Base-by-base conservation (phyloP, 148 eudicot species). In the Tetragonia tetragonoides region DNA sequence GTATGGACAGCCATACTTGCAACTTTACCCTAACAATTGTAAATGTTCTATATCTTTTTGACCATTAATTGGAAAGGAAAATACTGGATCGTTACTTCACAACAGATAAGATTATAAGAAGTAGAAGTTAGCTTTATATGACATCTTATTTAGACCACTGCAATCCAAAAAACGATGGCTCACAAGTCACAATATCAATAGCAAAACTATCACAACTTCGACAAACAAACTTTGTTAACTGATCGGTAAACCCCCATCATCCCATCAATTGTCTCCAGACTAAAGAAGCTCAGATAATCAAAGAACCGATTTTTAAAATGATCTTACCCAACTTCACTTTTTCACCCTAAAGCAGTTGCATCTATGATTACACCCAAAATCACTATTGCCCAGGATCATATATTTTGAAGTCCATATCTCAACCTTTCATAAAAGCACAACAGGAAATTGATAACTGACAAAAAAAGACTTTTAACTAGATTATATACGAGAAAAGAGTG, bases 321-420 rank as follows among this genome's bases (percentile, higher is more conserved):
- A 38, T 53, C 2, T 24, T 44, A 6, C 68, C 9, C 47, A 41
- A 40, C 16, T 70, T 41, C 61, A 73, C 28, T 23, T 7, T 28
- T 66, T 74, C 70, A 78, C 64, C 70, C 76, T 41, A 73, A 28
- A 73, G 51, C 11, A 14, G 5, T 3, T 66, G 20, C 70, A 18
- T 40, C 70, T 39, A 47, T 61, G 44, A 59, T 51, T 66, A 61
- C 17, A 60, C 24, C 38, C 68, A 24, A 39, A 67, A 21, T 49
- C 21, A 34, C 23, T 24, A 38, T 38, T 60, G 3, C 47, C 15
- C 47, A 53, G 4, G 3, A 34, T 11, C 5, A n/a, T 68, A 2
- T 44, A 39, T 5, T 7, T 51, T 2, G 3, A 23, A 7, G 24
- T 14, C 5, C 11, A 74, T 72, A 65, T 40, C 44, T n/a, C 66